Percentiles rank a stretch among this genome's conserved stretches.
These are phyloP conservation scores for Aspergillus phoenicis DNA, from an alignment of 2,329 filamentous ascomycete genomes.

Conservation along the genomic window DNA sequence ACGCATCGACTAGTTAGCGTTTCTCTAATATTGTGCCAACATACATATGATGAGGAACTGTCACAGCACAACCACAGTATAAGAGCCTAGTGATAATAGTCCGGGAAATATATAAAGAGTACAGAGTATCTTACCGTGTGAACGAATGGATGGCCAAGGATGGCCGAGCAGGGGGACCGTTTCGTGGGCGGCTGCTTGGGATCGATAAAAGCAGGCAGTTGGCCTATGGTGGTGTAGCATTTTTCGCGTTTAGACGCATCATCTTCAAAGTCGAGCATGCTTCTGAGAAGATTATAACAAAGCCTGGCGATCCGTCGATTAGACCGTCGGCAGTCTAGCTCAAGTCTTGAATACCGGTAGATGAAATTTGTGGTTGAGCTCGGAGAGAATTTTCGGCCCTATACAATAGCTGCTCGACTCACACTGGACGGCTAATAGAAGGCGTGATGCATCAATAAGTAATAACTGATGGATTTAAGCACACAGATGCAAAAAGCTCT, in stretches of 20 bases:
- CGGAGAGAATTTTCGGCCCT: conserved; percentile 1
- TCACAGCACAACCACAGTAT: background rate
- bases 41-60: background rate
- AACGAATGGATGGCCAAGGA: conserved; percentile 66
- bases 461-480: background rate
- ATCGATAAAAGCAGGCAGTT: conserved; percentile 69
- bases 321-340: no score
- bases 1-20: conserved; percentile 5
- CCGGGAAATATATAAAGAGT: background rate
- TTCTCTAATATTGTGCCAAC: background rate
- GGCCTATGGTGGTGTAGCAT: conserved; percentile 73
- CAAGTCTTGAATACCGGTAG: background rate
- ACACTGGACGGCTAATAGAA: background rate
- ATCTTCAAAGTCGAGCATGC: conserved; percentile 50
- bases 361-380: background rate
- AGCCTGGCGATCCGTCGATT: background rate
- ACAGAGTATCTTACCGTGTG: conserved; percentile 59
- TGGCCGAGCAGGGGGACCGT: conserved; percentile 73
- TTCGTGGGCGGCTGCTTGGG: conserved; percentile 69
- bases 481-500: background rate
- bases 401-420: background rate
- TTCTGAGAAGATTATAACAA: background rate
- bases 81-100: background rate
- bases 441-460: background rate
- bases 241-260: conserved; percentile 53